Conservation (phyloP, 176 grass and related monocot genomes). For the Dactylis glomerata region DNA sequence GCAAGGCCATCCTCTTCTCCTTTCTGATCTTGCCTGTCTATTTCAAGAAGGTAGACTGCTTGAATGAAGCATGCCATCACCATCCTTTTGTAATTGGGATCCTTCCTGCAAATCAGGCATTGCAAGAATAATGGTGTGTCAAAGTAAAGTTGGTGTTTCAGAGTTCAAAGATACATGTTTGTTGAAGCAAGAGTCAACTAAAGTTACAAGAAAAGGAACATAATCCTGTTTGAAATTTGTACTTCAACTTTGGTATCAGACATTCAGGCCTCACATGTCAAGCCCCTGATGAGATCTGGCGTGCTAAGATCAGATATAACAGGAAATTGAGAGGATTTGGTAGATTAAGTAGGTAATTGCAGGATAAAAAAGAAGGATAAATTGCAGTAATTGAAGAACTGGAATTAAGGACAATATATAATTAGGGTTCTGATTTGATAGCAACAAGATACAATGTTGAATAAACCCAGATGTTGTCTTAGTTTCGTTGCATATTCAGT, state of each 20-base stretch:
- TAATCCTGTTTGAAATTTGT: neutral
- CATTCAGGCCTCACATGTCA: neutral
- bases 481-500: too few species aligned
- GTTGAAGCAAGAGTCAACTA: neutral
- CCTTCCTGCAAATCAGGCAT: constrained; percentile 65
- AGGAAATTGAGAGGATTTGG: too few species aligned
- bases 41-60: constrained; percentile 77
- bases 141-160: neutral
- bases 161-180: neutral
- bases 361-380: too few species aligned
- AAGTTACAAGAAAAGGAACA: neutral
- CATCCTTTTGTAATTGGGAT: constrained; percentile 87
- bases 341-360: too few species aligned
- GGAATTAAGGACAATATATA: too few species aligned
- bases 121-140: neutral
- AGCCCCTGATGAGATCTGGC: too few species aligned
- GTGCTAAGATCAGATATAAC: too few species aligned
- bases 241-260: neutral
- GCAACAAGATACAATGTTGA: too few species aligned
- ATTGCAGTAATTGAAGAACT: too few species aligned
- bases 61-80: constrained; percentile 96
- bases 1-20: constrained; percentile 62
- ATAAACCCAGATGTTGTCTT: too few species aligned
- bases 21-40: constrained; percentile 81
- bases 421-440: too few species aligned